Conservation (phyloP, 2,329 filamentous ascomycete species). For the Monosporascus sp. region DNA sequence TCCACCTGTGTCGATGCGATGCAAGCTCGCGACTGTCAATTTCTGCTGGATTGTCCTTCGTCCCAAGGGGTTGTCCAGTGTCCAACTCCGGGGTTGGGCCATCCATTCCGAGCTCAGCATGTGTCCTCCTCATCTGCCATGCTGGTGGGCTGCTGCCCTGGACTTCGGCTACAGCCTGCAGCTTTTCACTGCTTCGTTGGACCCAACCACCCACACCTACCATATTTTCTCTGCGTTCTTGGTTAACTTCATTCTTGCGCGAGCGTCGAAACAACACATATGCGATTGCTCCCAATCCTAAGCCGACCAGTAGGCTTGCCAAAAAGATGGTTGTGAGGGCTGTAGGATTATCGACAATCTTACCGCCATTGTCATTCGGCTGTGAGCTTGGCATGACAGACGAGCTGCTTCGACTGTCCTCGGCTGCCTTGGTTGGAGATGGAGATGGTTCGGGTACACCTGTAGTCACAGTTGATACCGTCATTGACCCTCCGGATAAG, state of each 20-base stretch:
- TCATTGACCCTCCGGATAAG: neutral
- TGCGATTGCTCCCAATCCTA: slow-evolving; percentile 10
- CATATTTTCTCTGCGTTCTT: neutral
- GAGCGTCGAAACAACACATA: slow-evolving; percentile 13
- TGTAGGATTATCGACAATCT: neutral
- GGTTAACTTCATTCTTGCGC: neutral
- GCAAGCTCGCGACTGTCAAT: slow-evolving; percentile 4
- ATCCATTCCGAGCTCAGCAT: slow-evolving; percentile 20
- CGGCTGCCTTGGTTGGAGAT: neutral
- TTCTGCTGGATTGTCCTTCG: slow-evolving; percentile 22
- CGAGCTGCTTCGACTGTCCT: neutral
- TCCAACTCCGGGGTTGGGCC: slow-evolving; percentile 19
- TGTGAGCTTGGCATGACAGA: neutral
- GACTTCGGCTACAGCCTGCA: neutral
- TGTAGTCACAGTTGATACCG: neutral
- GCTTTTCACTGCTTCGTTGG: neutral
- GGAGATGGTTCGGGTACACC: neutral
- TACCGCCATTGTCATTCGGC: neutral
- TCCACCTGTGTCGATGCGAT: slow-evolving; percentile 7
- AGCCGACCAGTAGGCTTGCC: slow-evolving; percentile 15
- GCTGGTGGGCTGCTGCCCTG: neutral
- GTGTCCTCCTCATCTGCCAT: slow-evolving; percentile 2
- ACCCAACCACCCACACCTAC: slow-evolving; percentile 1
- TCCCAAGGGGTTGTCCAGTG: slow-evolving; percentile 11
- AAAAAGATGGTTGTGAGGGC: slow-evolving; percentile 15